These are phyloP conservation scores for Beauveria scarabaeidicola DNA, from an alignment of 2,329 filamentous ascomycete genomes.

Conservation along the genomic window DNA sequence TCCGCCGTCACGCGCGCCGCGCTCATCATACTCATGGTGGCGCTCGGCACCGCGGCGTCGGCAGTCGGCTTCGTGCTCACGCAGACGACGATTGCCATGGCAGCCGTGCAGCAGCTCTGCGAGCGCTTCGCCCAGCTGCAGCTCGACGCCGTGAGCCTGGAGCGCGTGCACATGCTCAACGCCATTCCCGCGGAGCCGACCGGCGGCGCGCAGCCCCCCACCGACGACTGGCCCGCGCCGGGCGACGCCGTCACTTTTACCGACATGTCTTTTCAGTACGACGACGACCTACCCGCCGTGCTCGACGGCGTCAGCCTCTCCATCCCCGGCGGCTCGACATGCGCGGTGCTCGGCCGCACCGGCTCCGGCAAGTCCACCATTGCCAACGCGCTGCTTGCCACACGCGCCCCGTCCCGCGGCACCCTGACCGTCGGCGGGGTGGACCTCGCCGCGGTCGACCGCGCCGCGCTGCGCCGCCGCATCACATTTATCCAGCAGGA, in stretches of 20 bases:
- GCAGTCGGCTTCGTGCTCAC: conserved; percentile 77
- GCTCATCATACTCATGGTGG: conserved; percentile 66
- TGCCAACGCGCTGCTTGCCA: conserved; percentile 49
- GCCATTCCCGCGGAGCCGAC: conserved; percentile 66
- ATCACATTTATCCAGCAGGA: conserved; percentile 58
- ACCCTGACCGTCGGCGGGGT: conserved; percentile 45
- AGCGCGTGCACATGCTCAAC: conserved; percentile 74
- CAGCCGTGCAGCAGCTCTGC: conserved; percentile 49
- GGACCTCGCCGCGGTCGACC: conserved; percentile 44
- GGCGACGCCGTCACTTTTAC: conserved; percentile 68
- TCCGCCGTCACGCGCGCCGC: conserved; percentile 66
- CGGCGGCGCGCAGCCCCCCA: conserved; percentile 61
- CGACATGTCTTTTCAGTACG: conserved; percentile 70
- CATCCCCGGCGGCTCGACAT: conserved; percentile 57
- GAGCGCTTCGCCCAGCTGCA: conserved; percentile 75
- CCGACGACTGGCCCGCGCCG: conserved; percentile 67
- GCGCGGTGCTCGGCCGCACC: conserved; percentile 70
- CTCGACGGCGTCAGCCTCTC: conserved; percentile 59
- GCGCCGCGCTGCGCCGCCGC: conserved; percentile 46
- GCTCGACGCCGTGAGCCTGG: conserved; percentile 86
- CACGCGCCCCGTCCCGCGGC: conserved; percentile 42
- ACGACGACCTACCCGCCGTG: conserved; percentile 66
- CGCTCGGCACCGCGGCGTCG: conserved; percentile 65
- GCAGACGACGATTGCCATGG: conserved; percentile 29
- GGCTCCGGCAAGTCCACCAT: conserved; percentile 81